phyloP scores from a whole-genome alignment of 2,329 filamentous ascomycete genomes.

The Hypoxylon sp. region DNA sequence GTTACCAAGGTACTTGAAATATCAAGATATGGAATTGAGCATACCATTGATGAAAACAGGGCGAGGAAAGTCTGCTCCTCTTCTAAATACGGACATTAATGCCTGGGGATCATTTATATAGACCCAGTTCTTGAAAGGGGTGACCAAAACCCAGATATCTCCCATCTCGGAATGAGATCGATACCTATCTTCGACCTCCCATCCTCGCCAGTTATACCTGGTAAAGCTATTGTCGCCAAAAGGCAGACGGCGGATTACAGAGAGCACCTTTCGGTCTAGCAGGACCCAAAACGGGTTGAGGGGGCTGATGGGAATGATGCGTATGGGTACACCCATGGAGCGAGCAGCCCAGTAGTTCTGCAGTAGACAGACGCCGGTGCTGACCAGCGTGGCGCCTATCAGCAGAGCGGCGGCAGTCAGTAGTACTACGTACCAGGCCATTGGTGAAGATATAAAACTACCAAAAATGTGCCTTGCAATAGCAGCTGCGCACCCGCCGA shows the following conservation, averaged over 20 bases:
- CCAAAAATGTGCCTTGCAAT: conserved; percentile 5
- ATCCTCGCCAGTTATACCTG: conserved; percentile 44
- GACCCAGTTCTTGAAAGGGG: conserved; percentile 40
- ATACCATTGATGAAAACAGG: conserved; percentile 28
- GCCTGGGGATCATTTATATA: conserved; percentile 38
- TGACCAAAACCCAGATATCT: conserved; percentile 39
- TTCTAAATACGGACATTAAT: conserved; percentile 31
- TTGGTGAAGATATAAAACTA: conserved; percentile 15
- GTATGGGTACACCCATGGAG: conserved; percentile 51
- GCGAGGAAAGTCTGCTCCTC: conserved; percentile 38
- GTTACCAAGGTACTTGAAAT: neutral
- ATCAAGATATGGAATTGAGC: conserved; percentile 2
- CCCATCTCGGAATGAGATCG: conserved; percentile 44
- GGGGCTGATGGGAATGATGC: conserved; percentile 52
- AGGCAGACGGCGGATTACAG: conserved; percentile 43
- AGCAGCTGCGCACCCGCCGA: conserved; percentile 3
- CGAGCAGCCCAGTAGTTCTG: conserved; percentile 45
- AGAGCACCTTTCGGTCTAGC: conserved; percentile 45
- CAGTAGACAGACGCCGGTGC: conserved; percentile 18
- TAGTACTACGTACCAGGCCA: conserved; percentile 15
- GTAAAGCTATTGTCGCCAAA: conserved; percentile 49
- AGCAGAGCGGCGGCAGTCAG: conserved; percentile 5
- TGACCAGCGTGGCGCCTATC: neutral
- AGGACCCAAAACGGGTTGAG: conserved; percentile 53
- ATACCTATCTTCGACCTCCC: conserved; percentile 43